Evolutionary conservation across 306 rosid genomes (phyloP).

Genomic region (Elaeagnus macrophylla): DNA sequence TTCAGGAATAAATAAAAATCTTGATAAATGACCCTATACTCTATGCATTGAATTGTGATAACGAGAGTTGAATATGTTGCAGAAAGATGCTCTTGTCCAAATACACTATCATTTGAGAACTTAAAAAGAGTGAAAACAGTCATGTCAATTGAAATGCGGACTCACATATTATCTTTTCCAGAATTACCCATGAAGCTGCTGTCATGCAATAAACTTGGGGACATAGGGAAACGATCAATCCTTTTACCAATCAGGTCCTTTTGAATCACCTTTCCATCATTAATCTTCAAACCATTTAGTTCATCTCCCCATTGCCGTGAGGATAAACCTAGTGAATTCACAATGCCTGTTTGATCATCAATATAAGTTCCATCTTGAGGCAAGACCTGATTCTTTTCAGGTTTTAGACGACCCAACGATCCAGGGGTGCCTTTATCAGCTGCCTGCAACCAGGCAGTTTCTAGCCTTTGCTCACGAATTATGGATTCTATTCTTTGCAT

Average conservation of each 20-base stretch:
- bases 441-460: constrained; percentile 93
- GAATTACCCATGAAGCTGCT: constrained; percentile 48
- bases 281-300: constrained; percentile 39
- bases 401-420: constrained; percentile 63
- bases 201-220: constrained; percentile 88
- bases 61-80: no score
- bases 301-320: constrained; percentile 72
- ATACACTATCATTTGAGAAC: background rate
- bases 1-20: background rate
- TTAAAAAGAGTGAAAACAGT: constrained; percentile 2
- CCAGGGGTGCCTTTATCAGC: constrained; percentile 88
- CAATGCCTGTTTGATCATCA: constrained; percentile 47
- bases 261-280: constrained; percentile 46
- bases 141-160: constrained; percentile 25
- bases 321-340: constrained; percentile 46
- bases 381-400: constrained; percentile 90
- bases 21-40: no score
- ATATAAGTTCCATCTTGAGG: constrained; percentile 65
- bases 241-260: constrained; percentile 57
- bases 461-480: constrained; percentile 87
- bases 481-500: constrained; percentile 89
- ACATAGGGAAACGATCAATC: constrained; percentile 56
- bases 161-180: constrained; percentile 76
- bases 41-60: no score
- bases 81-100: no score